phyloP scores from a whole-genome alignment of 2,329 filamentous ascomycete species.

The Penicillium sp. region DNA sequence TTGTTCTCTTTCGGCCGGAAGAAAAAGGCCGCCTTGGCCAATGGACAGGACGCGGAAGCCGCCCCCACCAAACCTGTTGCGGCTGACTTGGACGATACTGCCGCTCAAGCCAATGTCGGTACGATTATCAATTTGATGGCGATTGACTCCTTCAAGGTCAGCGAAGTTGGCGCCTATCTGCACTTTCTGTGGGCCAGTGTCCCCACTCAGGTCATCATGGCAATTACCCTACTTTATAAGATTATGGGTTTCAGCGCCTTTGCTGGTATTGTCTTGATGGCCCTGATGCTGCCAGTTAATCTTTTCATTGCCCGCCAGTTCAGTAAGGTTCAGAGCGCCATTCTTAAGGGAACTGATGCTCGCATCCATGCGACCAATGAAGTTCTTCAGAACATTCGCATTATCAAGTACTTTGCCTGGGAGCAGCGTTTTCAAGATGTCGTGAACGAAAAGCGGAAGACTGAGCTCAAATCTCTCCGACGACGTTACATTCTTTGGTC shows the following conservation, averaged over 20 bases:
- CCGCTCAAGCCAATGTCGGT: conserved; percentile 81
- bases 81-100: conserved; percentile 29
- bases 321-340: conserved; percentile 77
- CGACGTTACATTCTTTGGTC: conserved; percentile 88
- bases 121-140: conserved; percentile 99
- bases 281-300: conserved; percentile 81
- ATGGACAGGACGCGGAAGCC: conserved; percentile 22
- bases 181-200: conserved; percentile 93
- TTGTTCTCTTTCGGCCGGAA: conserved; percentile 55
- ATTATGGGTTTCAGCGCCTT: conserved; percentile 92
- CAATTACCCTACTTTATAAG: conserved; percentile 74
- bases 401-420: conserved; percentile 99
- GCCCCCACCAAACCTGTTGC: conserved; percentile 10
- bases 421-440: conserved; percentile 81
- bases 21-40: conserved; percentile 35
- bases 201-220: conserved; percentile 78
- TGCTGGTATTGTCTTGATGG: conserved; percentile 86
- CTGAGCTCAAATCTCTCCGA: conserved; percentile 72
- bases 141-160: conserved; percentile 97
- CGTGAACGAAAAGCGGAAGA: conserved; percentile 79
- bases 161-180: conserved; percentile 87
- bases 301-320: conserved; percentile 83
- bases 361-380: conserved; percentile 96
- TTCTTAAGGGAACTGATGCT: conserved; percentile 89
- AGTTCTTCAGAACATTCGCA: conserved; percentile 91